A percentile compares a stretch with the other conserved stretches of the same genome.
These are phyloP conservation scores for Eimeria sp. DNA, from an alignment of 169 alveolate species.

Conservation along the genomic window DNA sequence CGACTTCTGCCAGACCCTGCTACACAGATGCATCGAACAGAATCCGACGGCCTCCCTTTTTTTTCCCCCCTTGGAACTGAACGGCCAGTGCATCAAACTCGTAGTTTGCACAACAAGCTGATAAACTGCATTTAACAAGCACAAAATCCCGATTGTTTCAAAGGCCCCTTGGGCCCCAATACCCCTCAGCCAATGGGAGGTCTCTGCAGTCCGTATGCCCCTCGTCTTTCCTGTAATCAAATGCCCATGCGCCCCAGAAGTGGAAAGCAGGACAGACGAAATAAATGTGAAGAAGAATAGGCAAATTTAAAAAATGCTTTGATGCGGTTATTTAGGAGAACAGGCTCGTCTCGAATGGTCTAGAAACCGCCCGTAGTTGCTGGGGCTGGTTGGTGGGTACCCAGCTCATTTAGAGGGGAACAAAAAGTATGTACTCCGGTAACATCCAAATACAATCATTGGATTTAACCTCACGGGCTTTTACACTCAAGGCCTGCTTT, in stretches of 20 bases:
- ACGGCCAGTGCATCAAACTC: neutral
- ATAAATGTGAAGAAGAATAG: neutral
- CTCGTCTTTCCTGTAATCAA: neutral
- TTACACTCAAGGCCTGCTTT: neutral
- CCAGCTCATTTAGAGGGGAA: neutral
- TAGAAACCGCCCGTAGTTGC: neutral
- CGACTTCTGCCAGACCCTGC: neutral
- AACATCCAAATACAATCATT: neutral
- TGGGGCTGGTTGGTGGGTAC: conserved; percentile 70
- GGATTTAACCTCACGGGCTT: neutral
- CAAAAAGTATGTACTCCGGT: neutral
- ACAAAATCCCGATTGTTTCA: neutral
- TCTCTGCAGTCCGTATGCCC: neutral
- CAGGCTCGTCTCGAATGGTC: conserved; percentile 14
- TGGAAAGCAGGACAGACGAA: neutral
- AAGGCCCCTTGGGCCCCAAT: neutral
- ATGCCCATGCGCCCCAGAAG: neutral
- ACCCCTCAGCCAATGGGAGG: neutral
- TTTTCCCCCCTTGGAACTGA: neutral
- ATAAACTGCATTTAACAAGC: neutral
- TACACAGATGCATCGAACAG: neutral
- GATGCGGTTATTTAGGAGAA: neutral
- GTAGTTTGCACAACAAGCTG: neutral
- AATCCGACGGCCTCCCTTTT: neutral
- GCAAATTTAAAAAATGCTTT: neutral